Evolutionary conservation across 768 basidiomycete species (phyloP).

Genomic region (Mrakia hoshinonis): DNA sequence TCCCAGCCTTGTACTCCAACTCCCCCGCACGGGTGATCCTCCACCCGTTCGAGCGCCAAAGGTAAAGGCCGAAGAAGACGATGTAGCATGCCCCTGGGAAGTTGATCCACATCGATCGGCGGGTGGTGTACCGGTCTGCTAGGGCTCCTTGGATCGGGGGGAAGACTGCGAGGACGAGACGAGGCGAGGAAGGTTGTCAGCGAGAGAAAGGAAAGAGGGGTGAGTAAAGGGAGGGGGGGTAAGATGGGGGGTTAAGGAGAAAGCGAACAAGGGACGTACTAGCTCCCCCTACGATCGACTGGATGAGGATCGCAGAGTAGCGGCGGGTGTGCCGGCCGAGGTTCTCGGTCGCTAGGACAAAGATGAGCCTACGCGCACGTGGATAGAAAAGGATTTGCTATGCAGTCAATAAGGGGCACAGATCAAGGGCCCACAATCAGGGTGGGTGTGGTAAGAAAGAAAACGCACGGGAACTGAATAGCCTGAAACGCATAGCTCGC

Average conservation of each 20-base stretch:
- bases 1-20: no score
- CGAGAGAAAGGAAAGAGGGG: no score
- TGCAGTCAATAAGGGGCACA: no score
- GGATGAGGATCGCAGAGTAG: conserved; percentile 39
- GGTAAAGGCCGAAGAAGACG: conserved; percentile 8
- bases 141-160: conserved; percentile 41
- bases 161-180: no score
- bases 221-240: no score
- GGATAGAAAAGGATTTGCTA: no score
- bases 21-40: conserved; percentile 4
- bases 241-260: no score
- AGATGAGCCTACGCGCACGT: no score
- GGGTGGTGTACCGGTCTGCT: conserved; percentile 33
- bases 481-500: conserved; percentile 65
- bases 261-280: no score
- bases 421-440: no score
- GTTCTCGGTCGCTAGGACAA: conserved; percentile 36
- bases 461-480: conserved; percentile 35
- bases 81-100: conserved; percentile 24
- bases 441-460: no score
- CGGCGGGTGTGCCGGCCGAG: conserved; percentile 42
- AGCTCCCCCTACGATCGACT: conserved; percentile 38
- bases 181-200: no score
- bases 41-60: conserved; percentile 20
- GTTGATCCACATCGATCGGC: conserved; percentile 19